These are phyloP conservation scores for Penstemon newberryi DNA, from an alignment of 257 asterid genomes.

Conservation along the genomic window DNA sequence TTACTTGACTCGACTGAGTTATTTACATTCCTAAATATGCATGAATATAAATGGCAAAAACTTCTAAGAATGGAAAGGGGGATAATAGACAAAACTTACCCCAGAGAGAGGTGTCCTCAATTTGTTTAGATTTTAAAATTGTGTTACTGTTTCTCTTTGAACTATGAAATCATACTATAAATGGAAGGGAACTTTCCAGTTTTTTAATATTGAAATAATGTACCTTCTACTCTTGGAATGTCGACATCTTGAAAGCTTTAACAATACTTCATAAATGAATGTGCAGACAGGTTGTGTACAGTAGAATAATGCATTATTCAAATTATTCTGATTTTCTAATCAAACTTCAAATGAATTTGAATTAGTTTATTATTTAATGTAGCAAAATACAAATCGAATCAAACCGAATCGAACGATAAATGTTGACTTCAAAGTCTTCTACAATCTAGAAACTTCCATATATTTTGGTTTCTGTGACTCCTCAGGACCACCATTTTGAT, in stretches of 20 bases:
- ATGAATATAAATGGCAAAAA: slow-evolving; percentile 18
- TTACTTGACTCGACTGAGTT: no score
- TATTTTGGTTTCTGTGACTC: slow-evolving; percentile 17
- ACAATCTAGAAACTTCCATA: no score
- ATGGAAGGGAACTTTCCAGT: slow-evolving; percentile 29
- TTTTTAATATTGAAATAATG: slow-evolving; percentile 1
- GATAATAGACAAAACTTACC: slow-evolving; percentile 16
- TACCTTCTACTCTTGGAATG: not conserved
- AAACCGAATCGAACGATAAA: no score
- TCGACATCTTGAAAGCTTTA: not conserved
- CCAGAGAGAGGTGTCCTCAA: slow-evolving; percentile 15
- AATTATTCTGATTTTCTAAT: no score
- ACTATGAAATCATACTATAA: slow-evolving; percentile 30
- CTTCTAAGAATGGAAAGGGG: slow-evolving; percentile 9
- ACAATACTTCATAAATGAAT: no score
- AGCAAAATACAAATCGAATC: no score
- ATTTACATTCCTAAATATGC: not conserved
- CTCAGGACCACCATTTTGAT: slow-evolving; percentile 41
- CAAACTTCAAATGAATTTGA: no score
- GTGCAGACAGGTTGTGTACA: no score
- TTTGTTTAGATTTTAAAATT: slow-evolving; percentile 14
- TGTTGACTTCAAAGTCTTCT: no score
- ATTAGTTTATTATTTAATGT: no score
- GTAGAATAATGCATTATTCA: no score
- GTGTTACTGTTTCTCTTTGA: not conserved